phyloP scores from a whole-genome alignment of 2,329 filamentous ascomycete species.

The Talaromyces sp. region DNA sequence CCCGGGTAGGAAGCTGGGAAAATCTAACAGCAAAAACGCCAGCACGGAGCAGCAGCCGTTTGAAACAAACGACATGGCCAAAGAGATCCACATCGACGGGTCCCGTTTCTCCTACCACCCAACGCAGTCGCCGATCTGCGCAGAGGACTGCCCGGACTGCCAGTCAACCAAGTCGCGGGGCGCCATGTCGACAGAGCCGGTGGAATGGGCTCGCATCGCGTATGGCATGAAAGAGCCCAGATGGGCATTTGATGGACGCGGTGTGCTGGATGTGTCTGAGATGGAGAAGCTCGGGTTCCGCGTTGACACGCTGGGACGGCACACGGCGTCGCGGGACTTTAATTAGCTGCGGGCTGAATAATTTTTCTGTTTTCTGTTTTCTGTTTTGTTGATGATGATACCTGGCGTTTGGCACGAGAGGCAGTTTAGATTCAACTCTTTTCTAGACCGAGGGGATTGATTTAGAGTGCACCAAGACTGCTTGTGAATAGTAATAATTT shows the following conservation, averaged over 20 bases:
- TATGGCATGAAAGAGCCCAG: conserved; percentile 43
- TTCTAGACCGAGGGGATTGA: neutral
- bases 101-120: conserved; percentile 18
- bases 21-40: neutral
- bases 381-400: conserved; percentile 5
- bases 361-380: neutral
- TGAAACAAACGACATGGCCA: neutral
- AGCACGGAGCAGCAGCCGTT: neutral
- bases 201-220: conserved; percentile 46
- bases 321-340: conserved; percentile 9
- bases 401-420: conserved; percentile 9
- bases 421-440: neutral
- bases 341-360: neutral
- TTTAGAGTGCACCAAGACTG: conserved; percentile 1
- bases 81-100: conserved; percentile 8
- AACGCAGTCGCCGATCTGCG: conserved; percentile 21
- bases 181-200: conserved; percentile 19
- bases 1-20: conserved; percentile 2
- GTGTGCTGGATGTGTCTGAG: conserved; percentile 29
- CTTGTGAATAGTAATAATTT: neutral
- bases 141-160: conserved; percentile 23
- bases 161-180: conserved; percentile 14
- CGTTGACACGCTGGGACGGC: conserved; percentile 23
- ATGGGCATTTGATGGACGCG: conserved; percentile 48
- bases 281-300: conserved; percentile 33